Conservation (phyloP, 352 stramenopile species). For the Globisporangium carolinianum region DNA sequence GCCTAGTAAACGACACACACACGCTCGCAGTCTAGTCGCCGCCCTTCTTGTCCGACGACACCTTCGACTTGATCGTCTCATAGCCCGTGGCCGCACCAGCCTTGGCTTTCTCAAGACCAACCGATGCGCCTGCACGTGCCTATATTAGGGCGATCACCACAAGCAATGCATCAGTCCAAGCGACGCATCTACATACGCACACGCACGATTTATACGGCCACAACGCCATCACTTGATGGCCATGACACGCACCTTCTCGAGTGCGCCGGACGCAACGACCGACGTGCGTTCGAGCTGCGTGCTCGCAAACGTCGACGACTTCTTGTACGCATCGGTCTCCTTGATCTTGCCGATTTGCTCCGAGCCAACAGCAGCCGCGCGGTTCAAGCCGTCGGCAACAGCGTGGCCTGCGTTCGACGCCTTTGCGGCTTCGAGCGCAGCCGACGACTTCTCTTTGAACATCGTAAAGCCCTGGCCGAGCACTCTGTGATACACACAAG, state of each 20-base stretch:
- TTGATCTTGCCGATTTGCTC: conserved; percentile 79
- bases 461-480: conserved; percentile 58
- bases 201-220: no score
- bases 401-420: conserved; percentile 64
- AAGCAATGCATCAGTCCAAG: neutral
- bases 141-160: conserved; percentile 7
- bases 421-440: conserved; percentile 71
- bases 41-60: conserved; percentile 50
- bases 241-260: conserved; percentile 46
- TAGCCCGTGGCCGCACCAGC: conserved; percentile 51
- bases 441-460: conserved; percentile 69
- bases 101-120: conserved; percentile 79
- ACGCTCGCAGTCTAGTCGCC: conserved; percentile 17
- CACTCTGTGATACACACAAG: conserved; percentile 24
- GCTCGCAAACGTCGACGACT: conserved; percentile 55
- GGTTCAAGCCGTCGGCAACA: conserved; percentile 58
- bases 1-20: no score
- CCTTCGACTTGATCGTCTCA: conserved; percentile 78
- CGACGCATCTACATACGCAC: no score
- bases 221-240: no score
- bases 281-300: conserved; percentile 55
- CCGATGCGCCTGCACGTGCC: conserved; percentile 51
- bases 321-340: conserved; percentile 83
- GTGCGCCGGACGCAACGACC: conserved; percentile 50
- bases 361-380: conserved; percentile 48